Conservation (phyloP, 2,329 filamentous ascomycete species). For the Ceratocystis destructans region DNA sequence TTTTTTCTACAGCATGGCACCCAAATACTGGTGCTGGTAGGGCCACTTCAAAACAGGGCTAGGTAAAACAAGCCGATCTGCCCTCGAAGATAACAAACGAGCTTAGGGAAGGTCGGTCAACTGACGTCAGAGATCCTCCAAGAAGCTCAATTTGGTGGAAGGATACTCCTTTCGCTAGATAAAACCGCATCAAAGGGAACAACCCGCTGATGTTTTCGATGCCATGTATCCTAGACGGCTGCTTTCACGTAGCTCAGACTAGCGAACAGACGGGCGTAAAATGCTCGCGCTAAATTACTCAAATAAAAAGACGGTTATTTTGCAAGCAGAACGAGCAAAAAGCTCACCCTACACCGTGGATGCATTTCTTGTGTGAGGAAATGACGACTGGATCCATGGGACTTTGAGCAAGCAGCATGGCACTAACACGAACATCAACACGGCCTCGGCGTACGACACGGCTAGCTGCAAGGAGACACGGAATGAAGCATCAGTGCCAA, state of each 20-base stretch:
- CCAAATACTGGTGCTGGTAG: no score
- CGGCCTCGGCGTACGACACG: background rate
- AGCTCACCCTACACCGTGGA: background rate
- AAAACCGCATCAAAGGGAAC: background rate
- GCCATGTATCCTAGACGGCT: background rate
- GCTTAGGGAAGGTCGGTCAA: background rate
- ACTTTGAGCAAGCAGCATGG: background rate
- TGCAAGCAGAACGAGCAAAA: background rate
- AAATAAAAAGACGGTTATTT: background rate
- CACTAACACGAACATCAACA: background rate
- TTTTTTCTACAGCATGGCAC: no score
- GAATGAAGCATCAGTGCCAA: background rate
- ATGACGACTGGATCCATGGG: background rate
- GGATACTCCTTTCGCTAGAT: background rate
- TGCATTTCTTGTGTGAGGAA: background rate
- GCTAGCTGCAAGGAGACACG: background rate
- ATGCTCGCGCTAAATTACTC: background rate
- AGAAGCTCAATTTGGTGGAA: background rate
- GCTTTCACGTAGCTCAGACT: background rate
- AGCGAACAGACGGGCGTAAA: background rate
- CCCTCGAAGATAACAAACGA: no score
- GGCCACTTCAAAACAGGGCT: no score
- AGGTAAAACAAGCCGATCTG: no score
- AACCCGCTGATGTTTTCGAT: background rate
- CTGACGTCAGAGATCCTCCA: constrained; percentile 1